Evolutionary conservation across 495 filamentous ascomycete species (phyloP).

Genomic region (Penicillium pulvis): DNA sequence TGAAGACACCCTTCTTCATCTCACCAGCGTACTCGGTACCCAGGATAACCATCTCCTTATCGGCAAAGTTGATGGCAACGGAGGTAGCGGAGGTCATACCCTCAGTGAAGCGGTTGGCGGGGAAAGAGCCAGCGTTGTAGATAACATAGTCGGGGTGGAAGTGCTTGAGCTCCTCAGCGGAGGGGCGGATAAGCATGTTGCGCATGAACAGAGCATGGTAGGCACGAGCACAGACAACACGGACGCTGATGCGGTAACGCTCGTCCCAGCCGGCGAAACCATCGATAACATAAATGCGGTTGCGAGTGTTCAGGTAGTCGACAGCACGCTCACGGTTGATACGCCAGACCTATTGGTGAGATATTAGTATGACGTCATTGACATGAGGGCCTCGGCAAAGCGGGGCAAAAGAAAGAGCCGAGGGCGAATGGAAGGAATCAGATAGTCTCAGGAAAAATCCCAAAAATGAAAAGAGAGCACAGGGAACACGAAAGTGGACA

Average conservation of each 20-base stretch:
- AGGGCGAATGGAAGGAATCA: neutral
- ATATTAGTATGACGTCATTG: constrained; percentile 42
- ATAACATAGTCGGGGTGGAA: constrained; percentile 99
- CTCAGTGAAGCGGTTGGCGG: constrained; percentile 95
- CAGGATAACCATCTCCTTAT: constrained; percentile 97
- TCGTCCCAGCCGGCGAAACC: constrained; percentile 98
- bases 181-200: constrained; percentile 98
- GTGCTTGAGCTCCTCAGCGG: constrained; percentile 83
- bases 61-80: constrained; percentile 84
- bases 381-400: constrained; percentile 29
- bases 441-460: neutral
- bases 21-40: constrained; percentile 99
- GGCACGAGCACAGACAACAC: constrained; percentile 96
- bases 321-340: constrained; percentile 99
- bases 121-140: constrained; percentile 98
- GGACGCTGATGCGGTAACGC: constrained; percentile 96
- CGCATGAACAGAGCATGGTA: constrained; percentile 99
- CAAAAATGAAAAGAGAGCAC: neutral
- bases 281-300: constrained; percentile 98
- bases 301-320: constrained; percentile 98
- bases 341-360: constrained; percentile 79
- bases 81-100: constrained; percentile 96
- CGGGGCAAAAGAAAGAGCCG: constrained; percentile 6
- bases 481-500: neutral
- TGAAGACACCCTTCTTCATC: constrained; percentile 99